Evolutionary conservation across 2,329 filamentous ascomycete species (phyloP), one percentile per base, ranked within the genome.

Genomic region (Whalleya microplaca): DNA sequence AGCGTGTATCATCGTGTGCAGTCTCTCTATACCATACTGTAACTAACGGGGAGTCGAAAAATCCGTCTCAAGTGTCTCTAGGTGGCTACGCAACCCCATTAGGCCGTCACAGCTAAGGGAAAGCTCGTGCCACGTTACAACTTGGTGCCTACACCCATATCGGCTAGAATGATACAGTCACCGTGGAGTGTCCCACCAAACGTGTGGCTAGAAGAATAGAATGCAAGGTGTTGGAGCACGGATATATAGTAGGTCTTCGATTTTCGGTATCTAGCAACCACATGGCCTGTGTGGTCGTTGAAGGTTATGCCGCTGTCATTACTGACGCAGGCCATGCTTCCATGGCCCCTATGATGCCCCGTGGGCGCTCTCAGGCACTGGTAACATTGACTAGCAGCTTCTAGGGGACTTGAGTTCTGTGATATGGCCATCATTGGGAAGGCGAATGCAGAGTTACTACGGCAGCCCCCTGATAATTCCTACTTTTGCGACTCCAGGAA

Each of bases 401-500:
- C 40, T 71, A 5, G 63, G 68, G 19, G 63, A 73, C 12, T 67
- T 27, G 9, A 27, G 1, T 23, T 72, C 0, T 52, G 69, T 1
- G 71, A 73, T 20, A 55, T 67, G 55, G 66, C 67, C 29, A 46
- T 70, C 16, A 64, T 81, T 10, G 78, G 78, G 20, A 80, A 81
- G 62, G 67, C 71, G 1, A 51, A 82, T 37, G 73, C 74, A 67
- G 56, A 69, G 66, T 18, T 73, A 80, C 51, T 82, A 75, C 62
- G 65, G 62, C 18, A 32, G 16, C 37, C 63, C 53, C 37, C 55
- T 57, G 62, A 50, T 68, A 82, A 76, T 66, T 79, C 81, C 19
- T 83, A 84, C 70, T 84, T 80, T 69, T 67, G 73, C 59, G 78
- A 76, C 16, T 80, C 77, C 61, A 78, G 76, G 3, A 72, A 76